Conservation (phyloP, 2,329 filamentous ascomycete genomes). For the Westerdykella ornata region DNA sequence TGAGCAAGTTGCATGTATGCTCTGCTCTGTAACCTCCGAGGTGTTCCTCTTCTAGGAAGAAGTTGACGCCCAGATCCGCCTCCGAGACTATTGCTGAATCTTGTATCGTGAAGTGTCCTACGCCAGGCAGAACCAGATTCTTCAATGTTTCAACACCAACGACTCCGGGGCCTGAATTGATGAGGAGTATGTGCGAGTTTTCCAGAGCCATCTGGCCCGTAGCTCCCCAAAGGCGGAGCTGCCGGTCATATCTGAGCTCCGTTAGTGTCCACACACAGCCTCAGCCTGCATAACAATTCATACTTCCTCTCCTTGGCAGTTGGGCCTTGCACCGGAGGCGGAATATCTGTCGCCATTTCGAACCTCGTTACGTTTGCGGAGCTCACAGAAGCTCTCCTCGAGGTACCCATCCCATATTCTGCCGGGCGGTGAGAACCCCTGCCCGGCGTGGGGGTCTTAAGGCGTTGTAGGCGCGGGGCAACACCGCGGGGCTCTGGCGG, state of each 20-base stretch:
- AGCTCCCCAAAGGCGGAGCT: slow-evolving; percentile 91
- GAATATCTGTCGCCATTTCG: slow-evolving; percentile 31
- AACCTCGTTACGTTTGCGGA: background rate
- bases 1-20: slow-evolving; percentile 66
- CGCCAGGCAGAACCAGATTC: slow-evolving; percentile 89
- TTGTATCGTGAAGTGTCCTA: slow-evolving; percentile 86
- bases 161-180: slow-evolving; percentile 82
- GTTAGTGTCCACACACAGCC: slow-evolving; percentile 19
- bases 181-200: slow-evolving; percentile 79
- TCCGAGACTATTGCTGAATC: slow-evolving; percentile 73
- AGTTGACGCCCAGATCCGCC: slow-evolving; percentile 87
- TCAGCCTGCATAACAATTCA: background rate
- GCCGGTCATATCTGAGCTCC: slow-evolving; percentile 76
- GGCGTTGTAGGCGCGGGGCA: background rate
- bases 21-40: slow-evolving; percentile 72
- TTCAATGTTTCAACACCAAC: slow-evolving; percentile 89
- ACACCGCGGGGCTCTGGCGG: background rate
- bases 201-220: slow-evolving; percentile 86
- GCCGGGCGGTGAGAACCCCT: slow-evolving; percentile 11
- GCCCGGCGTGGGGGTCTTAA: background rate
- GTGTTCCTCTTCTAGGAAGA: slow-evolving; percentile 79
- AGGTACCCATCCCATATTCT: slow-evolving; percentile 12
- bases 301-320: slow-evolving; percentile 48
- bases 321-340: slow-evolving; percentile 38
- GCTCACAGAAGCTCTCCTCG: background rate